phyloP scores from a whole-genome alignment of 2,329 filamentous ascomycete species.

The Aspergillus eucalypticola region DNA sequence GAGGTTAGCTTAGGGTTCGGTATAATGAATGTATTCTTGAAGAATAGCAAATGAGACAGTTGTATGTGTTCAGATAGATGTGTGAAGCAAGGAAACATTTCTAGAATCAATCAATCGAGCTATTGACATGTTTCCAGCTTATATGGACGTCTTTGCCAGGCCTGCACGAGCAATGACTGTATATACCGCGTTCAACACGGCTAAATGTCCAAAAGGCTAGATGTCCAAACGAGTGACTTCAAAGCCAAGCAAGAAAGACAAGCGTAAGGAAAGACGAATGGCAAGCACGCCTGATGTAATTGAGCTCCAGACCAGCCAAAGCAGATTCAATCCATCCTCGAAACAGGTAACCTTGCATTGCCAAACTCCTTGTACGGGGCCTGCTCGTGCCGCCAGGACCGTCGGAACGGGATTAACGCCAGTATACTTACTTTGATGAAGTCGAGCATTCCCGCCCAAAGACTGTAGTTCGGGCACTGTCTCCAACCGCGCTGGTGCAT shows the following conservation, averaged over 20 bases:
- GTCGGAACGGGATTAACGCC: conserved; percentile 40
- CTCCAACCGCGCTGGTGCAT: conserved; percentile 93
- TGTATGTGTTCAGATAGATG: neutral
- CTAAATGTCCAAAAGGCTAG: neutral
- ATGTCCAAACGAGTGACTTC: neutral
- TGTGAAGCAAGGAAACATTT: conserved; percentile 3
- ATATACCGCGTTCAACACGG: conserved; percentile 10
- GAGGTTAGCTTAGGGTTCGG: conserved; percentile 10
- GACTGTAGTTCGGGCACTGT: conserved; percentile 88
- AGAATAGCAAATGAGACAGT: too few species aligned
- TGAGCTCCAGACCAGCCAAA: conserved; percentile 27
- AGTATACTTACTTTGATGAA: conserved; percentile 73
- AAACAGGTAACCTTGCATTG: conserved; percentile 31
- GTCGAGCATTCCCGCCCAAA: conserved; percentile 85
- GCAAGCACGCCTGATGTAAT: conserved; percentile 12
- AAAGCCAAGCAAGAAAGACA: conserved; percentile 12
- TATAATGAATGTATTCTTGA: too few species aligned
- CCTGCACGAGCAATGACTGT: neutral
- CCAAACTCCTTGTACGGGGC: conserved; percentile 25
- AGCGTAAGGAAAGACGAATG: conserved; percentile 6
- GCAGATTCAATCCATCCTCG: conserved; percentile 37
- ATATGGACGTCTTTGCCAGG: too few species aligned
- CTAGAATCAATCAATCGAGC: neutral
- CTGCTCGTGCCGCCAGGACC: conserved; percentile 24
- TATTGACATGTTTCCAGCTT: too few species aligned